Evolutionary conservation across 1,139 yeast genomes (phyloP).

Genomic region (Geotrichum siamense): DNA sequence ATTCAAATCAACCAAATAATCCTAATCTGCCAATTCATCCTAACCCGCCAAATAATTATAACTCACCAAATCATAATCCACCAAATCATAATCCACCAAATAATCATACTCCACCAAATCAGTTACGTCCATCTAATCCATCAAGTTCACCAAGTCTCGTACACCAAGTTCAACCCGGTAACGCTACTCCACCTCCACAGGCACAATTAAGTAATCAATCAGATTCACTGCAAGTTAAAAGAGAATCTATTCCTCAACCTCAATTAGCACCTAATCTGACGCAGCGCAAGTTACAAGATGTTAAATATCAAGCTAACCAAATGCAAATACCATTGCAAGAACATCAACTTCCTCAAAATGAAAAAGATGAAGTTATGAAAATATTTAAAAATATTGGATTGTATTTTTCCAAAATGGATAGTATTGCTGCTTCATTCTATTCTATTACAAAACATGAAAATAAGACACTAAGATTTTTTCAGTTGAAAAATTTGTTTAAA

Average conservation of each 20-base stretch:
- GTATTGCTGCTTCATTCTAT: slow-evolving; percentile 3
- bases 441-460: slow-evolving; percentile 2
- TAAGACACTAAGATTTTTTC: slow-evolving; percentile 7
- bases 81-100: slow-evolving; percentile 14
- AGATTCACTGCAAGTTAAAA: not conserved
- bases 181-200: not conserved
- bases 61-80: slow-evolving; percentile 16
- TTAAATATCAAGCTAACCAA: slow-evolving; percentile 6
- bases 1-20: not conserved
- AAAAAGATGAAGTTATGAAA: slow-evolving; percentile 1
- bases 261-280: not conserved
- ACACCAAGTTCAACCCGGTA: not conserved
- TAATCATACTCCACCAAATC: not conserved
- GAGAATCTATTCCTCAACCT: not conserved
- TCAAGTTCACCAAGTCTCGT: slow-evolving; percentile 2
- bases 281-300: slow-evolving; percentile 4
- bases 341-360: not conserved
- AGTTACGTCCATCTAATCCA: slow-evolving; percentile 15
- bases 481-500: slow-evolving; percentile 6
- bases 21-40: not conserved
- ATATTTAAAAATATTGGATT: slow-evolving; percentile 2
- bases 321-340: slow-evolving; percentile 5
- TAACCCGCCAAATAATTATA: slow-evolving; percentile 12
- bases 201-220: no score
- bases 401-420: slow-evolving; percentile 6